These are phyloP conservation scores for Dioscorea zingiberensis DNA, from an alignment of 106 monocot genomes.

Conservation along the genomic window DNA sequence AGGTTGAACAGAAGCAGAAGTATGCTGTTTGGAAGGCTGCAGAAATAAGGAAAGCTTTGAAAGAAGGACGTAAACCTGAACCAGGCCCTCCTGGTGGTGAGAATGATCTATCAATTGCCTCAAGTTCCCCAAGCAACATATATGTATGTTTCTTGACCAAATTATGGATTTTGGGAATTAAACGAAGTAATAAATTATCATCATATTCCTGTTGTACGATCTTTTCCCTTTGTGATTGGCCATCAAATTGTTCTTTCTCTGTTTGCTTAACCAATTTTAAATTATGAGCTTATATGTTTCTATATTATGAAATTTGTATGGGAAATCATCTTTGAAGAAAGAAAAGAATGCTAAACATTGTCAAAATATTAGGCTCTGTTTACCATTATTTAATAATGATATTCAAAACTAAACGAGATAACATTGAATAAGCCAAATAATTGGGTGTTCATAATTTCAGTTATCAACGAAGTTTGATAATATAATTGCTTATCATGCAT, in stretches of 20 bases:
- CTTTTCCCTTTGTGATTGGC: too few relatives aligned
- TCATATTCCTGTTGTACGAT: too few relatives aligned
- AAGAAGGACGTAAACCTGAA: conserved; percentile 73
- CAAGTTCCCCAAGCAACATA: conserved; percentile 16
- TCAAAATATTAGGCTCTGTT: too few relatives aligned
- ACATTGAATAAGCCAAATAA: too few relatives aligned
- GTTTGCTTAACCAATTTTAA: not conserved
- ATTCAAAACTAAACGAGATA: too few relatives aligned
- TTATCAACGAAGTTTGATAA: too few relatives aligned
- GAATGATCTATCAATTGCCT: conserved; percentile 20
- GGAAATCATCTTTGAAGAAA: not conserved
- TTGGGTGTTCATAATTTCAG: too few relatives aligned
- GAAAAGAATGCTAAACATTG: not conserved
- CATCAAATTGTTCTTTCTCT: not conserved
- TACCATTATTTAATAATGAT: too few relatives aligned
- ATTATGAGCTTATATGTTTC: not conserved
- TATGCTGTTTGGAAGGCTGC: conserved; percentile 84
- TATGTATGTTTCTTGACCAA: conserved; percentile 23
- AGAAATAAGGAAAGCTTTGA: conserved; percentile 74
- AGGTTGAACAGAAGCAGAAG: conserved; percentile 80
- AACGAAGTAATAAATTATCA: not conserved
- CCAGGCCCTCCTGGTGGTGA: conserved; percentile 79
- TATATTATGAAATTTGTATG: not conserved
- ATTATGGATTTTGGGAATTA: not conserved
- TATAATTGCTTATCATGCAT: too few relatives aligned